Conservation (phyloP, 306 rosid species). For the Lathyrus tuberosus region DNA sequence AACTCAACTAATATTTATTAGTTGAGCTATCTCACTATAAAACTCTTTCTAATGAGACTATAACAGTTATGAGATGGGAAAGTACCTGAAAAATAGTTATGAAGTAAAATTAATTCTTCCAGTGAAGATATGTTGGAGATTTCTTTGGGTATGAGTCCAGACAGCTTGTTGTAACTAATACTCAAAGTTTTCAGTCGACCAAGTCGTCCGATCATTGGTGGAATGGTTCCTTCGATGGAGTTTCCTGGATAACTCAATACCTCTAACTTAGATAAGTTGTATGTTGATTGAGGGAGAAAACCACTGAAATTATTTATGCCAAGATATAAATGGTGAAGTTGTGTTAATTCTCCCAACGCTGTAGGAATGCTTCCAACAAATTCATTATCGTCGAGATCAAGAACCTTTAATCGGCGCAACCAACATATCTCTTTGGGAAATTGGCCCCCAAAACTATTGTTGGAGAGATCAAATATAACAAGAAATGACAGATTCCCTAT, state of each 20-base stretch:
- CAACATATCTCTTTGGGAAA: constrained; percentile 7
- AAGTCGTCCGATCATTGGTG: not conserved
- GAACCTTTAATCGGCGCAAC: not conserved
- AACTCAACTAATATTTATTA: no score
- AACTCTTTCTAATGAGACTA: no score
- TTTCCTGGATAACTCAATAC: no score
- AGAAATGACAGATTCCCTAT: constrained; percentile 35
- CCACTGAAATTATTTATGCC: constrained; percentile 29
- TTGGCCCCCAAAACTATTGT: constrained; percentile 27
- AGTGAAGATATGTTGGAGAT: not conserved
- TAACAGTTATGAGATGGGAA: no score
- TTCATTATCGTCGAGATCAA: not conserved
- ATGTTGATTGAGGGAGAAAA: constrained; percentile 9
- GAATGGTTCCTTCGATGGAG: not conserved
- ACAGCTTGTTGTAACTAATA: not conserved
- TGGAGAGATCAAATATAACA: constrained; percentile 10
- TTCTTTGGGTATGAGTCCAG: not conserved
- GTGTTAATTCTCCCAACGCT: constrained; percentile 17
- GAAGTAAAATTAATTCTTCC: accelerated
- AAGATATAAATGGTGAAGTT: constrained; percentile 25
- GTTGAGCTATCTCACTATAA: no score
- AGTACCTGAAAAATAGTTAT: not conserved
- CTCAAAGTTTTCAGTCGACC: not conserved
- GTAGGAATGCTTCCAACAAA: constrained; percentile 25
- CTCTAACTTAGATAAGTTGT: constrained; percentile 17